A percentile compares a stretch with the other conserved stretches of the same genome.
Conservation (phyloP, 2,329 filamentous ascomycete species). For the Penicillium sp. region DNA sequence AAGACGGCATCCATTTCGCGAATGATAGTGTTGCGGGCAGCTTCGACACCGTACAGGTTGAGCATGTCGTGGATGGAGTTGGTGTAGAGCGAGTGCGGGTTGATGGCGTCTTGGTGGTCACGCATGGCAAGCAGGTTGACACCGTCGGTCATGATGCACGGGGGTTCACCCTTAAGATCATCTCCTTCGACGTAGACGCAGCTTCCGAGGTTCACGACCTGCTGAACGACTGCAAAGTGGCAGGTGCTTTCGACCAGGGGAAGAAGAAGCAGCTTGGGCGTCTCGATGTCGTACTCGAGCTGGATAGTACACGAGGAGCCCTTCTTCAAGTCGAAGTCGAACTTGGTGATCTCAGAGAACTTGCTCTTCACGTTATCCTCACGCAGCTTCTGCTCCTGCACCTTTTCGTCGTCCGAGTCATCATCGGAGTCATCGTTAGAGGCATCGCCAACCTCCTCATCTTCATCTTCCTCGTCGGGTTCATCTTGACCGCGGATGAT, state of each 20-base stretch:
- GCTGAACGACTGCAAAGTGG: constrained; percentile 78
- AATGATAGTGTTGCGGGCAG: constrained; percentile 83
- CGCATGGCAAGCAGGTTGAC: constrained; percentile 92
- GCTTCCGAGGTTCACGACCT: constrained; percentile 73
- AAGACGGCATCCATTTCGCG: constrained; percentile 85
- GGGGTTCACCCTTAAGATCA: constrained; percentile 51
- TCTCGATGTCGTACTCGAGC: constrained; percentile 75
- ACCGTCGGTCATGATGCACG: constrained; percentile 72
- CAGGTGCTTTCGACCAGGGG: constrained; percentile 83
- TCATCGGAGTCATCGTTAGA: constrained; percentile 32
- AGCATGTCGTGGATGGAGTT: constrained; percentile 92
- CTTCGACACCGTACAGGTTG: constrained; percentile 86
- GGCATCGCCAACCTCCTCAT: constrained; percentile 48
- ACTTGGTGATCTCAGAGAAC: constrained; percentile 69
- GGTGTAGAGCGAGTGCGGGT: constrained; percentile 82
- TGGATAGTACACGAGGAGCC: constrained; percentile 79
- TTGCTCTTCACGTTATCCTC: constrained; percentile 65
- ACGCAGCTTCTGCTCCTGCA: constrained; percentile 52
- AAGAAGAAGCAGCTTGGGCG: constrained; percentile 91
- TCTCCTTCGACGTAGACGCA: constrained; percentile 69
- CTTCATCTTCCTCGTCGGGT: constrained; percentile 55
- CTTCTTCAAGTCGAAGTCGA: constrained; percentile 73
- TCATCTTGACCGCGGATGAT: constrained; percentile 66
- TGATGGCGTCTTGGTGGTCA: constrained; percentile 78
- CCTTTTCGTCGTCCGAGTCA: constrained; percentile 44